These are phyloP conservation scores for Aspergillus baeticus DNA, from an alignment of 495 filamentous ascomycete species.

Conservation along the genomic window DNA sequence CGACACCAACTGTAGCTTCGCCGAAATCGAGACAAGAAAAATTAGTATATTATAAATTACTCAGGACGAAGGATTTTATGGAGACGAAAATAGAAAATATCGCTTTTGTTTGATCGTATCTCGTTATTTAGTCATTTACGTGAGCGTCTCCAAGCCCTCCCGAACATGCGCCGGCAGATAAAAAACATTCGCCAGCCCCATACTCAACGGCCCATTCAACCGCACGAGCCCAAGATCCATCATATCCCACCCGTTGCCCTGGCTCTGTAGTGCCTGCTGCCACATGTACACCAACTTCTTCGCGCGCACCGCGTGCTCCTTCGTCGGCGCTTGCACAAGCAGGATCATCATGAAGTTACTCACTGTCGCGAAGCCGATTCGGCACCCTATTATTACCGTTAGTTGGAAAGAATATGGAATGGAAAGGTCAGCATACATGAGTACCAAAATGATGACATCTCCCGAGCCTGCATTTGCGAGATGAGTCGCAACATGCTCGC, in stretches of 20 bases:
- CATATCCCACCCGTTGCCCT: slow-evolving; percentile 31
- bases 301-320: slow-evolving; percentile 27
- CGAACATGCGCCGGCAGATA: slow-evolving; percentile 30
- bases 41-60: too few relatives aligned
- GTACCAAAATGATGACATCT: slow-evolving; percentile 38
- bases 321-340: slow-evolving; percentile 34
- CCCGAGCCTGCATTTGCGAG: slow-evolving; percentile 26
- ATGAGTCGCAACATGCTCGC: slow-evolving; percentile 33
- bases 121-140: too few relatives aligned
- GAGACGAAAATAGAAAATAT: too few relatives aligned
- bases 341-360: slow-evolving; percentile 38
- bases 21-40: too few relatives aligned
- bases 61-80: too few relatives aligned
- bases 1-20: background rate
- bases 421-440: slow-evolving; percentile 27
- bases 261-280: slow-evolving; percentile 30
- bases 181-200: slow-evolving; percentile 25
- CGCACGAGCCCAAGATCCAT: slow-evolving; percentile 33
- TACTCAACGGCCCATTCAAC: slow-evolving; percentile 31
- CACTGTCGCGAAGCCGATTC: slow-evolving; percentile 36
- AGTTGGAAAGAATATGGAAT: background rate
- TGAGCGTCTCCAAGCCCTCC: slow-evolving; percentile 9
- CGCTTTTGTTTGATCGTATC: too few relatives aligned
- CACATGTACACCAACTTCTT: slow-evolving; percentile 36
- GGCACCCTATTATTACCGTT: slow-evolving; percentile 27